A percentile compares a stretch with the other conserved stretches of the same genome.
Conservation (phyloP, 2,329 filamentous ascomycete species). For the Neonectria punicea region DNA sequence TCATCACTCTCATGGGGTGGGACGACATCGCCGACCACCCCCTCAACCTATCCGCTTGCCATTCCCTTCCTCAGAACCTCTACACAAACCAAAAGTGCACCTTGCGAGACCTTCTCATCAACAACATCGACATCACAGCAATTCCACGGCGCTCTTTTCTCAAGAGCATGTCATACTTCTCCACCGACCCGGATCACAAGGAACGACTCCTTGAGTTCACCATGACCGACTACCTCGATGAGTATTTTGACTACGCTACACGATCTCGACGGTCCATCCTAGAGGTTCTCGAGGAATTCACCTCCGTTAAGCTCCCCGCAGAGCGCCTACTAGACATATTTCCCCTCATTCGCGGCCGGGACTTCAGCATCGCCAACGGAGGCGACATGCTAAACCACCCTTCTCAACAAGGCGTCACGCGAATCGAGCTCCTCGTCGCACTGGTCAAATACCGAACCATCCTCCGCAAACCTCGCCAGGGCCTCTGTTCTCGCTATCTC, state of each 20-base stretch:
- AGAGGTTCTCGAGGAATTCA: slow-evolving; percentile 92
- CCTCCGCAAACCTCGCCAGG: slow-evolving; percentile 83
- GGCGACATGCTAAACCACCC: slow-evolving; percentile 54
- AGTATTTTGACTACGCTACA: slow-evolving; percentile 96
- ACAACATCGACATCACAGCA: slow-evolving; percentile 88
- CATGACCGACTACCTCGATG: slow-evolving; percentile 82
- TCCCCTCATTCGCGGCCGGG: slow-evolving; percentile 84
- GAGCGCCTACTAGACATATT: slow-evolving; percentile 77
- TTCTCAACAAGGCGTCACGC: slow-evolving; percentile 47
- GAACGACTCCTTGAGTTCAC: slow-evolving; percentile 87
- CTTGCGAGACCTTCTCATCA: slow-evolving; percentile 78
- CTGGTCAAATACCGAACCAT: slow-evolving; percentile 93
- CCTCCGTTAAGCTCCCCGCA: slow-evolving; percentile 83
- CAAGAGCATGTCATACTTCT: slow-evolving; percentile 79
- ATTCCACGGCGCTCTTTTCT: slow-evolving; percentile 93
- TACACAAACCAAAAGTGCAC: slow-evolving; percentile 62
- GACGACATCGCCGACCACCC: slow-evolving; percentile 74
- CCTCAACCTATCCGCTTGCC: slow-evolving; percentile 61
- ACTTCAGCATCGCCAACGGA: slow-evolving; percentile 92
- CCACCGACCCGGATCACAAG: slow-evolving; percentile 76
- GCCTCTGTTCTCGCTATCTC: slow-evolving; percentile 91
- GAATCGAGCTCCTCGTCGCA: slow-evolving; percentile 80
- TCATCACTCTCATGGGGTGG: slow-evolving; percentile 87
- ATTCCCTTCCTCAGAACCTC: slow-evolving; percentile 48
- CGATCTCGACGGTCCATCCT: slow-evolving; percentile 89